Percentiles rank a stretch among this genome's conserved stretches.
Evolutionary conservation across 441 rosid species (phyloP).

Genomic region (Gossypium davidsonii): DNA sequence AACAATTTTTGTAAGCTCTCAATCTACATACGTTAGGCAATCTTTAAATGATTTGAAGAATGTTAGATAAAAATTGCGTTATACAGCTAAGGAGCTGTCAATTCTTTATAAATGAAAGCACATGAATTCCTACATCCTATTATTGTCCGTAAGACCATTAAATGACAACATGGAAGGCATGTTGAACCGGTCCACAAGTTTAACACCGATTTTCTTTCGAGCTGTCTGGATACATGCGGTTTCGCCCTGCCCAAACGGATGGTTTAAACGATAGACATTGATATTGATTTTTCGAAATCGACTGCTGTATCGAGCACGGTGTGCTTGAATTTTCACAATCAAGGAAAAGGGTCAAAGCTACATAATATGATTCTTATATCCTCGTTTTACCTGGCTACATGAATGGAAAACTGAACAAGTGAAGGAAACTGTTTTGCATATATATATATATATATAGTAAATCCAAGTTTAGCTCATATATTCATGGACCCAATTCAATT

Average conservation of each 20-base stretch:
- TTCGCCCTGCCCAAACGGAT: background rate
- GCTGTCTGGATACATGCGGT: background rate
- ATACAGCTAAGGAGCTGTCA: background rate
- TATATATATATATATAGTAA: too few relatives aligned
- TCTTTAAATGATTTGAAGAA: background rate
- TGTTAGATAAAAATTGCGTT: background rate
- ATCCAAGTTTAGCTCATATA: too few relatives aligned
- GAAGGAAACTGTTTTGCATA: too few relatives aligned
- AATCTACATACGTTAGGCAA: background rate
- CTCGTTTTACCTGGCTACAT: background rate
- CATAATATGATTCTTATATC: background rate
- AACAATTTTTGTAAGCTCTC: background rate
- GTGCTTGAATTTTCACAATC: too few relatives aligned
- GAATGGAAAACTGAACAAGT: background rate
- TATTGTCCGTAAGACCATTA: background rate
- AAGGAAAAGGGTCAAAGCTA: background rate
- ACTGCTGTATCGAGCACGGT: background rate
- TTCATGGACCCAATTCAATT: too few relatives aligned
- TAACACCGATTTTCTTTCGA: background rate
- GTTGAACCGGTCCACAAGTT: background rate
- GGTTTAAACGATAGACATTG: background rate
- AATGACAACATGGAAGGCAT: background rate
- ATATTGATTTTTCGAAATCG: background rate
- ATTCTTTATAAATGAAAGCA: constrained; percentile 6
- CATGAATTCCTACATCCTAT: background rate